phyloP scores from a whole-genome alignment of 805 yeast genomes.

The Wickerhamiella kazuoi region DNA sequence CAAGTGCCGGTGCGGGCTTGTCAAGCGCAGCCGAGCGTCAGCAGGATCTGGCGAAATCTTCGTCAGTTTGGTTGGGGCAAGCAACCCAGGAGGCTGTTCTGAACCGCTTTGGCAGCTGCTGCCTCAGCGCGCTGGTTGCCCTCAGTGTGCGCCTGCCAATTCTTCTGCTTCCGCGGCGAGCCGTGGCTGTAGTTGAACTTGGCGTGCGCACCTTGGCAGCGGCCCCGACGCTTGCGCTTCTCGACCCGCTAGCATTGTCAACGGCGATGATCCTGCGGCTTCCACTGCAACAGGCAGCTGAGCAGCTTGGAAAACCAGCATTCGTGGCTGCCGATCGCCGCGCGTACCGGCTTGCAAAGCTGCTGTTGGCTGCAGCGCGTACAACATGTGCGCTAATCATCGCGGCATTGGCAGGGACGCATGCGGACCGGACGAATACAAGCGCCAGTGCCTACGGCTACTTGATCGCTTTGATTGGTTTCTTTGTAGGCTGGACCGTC shows the following conservation, averaged over 20 bases:
- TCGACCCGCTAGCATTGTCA: constrained; percentile 24
- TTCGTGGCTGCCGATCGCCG: constrained; percentile 14
- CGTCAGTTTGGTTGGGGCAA: too few relatives aligned
- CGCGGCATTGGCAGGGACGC: constrained; percentile 25
- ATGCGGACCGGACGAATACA: constrained; percentile 21
- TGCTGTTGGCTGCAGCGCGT: constrained; percentile 23
- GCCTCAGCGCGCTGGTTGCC: constrained; percentile 19
- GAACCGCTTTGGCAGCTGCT: constrained; percentile 23
- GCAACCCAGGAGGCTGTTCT: constrained; percentile 17
- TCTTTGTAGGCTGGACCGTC: constrained; percentile 26
- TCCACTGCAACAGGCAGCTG: constrained; percentile 21
- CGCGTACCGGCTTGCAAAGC: constrained; percentile 24
- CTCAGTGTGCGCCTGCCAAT: constrained; percentile 22
- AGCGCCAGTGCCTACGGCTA: constrained; percentile 24
- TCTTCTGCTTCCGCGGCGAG: constrained; percentile 20
- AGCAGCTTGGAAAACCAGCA: constrained; percentile 8
- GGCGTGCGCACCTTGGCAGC: constrained; percentile 15
- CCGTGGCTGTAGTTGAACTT: constrained; percentile 13
- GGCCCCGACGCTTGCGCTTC: constrained; percentile 16
- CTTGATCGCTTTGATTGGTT: constrained; percentile 24
- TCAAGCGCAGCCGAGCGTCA: too few relatives aligned
- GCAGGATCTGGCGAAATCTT: constrained; percentile 3
- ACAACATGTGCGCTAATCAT: constrained; percentile 21
- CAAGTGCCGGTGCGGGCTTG: not conserved
- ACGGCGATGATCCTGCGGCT: constrained; percentile 21